These are phyloP conservation scores for Gossypium aridum DNA, from an alignment of 441 rosid species.

Conservation along the genomic window DNA sequence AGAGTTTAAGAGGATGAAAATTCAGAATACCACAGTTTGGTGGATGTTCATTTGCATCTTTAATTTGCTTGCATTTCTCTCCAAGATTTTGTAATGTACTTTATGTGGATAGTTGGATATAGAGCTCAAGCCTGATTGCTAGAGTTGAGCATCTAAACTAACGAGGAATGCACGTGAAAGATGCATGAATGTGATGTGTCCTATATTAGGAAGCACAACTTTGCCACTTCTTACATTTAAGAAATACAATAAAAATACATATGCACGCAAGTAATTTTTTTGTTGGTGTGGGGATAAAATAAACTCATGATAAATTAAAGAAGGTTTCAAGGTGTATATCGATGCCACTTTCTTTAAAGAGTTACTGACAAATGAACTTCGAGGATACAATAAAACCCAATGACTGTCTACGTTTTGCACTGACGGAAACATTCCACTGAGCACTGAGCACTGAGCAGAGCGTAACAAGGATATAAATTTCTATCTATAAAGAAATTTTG, in stretches of 20 bases:
- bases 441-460: no score
- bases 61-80: not conserved
- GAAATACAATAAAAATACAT: not conserved
- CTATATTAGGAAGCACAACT: not conserved
- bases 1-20: constrained; percentile 3
- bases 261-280: not conserved
- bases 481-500: no score
- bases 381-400: no score
- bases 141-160: not conserved
- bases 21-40: not conserved
- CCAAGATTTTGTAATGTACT: not conserved
- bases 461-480: no score
- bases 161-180: not conserved
- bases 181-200: not conserved
- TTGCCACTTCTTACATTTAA: not conserved
- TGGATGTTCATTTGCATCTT: not conserved
- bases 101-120: not conserved
- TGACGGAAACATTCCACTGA: no score
- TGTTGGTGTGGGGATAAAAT: no score
- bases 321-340: no score
- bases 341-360: no score
- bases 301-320: no score
- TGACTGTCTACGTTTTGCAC: no score
- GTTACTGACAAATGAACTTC: no score
- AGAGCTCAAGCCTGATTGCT: not conserved